Conservation (phyloP, 306 rosid genomes). For the Cucumis hystrix region DNA sequence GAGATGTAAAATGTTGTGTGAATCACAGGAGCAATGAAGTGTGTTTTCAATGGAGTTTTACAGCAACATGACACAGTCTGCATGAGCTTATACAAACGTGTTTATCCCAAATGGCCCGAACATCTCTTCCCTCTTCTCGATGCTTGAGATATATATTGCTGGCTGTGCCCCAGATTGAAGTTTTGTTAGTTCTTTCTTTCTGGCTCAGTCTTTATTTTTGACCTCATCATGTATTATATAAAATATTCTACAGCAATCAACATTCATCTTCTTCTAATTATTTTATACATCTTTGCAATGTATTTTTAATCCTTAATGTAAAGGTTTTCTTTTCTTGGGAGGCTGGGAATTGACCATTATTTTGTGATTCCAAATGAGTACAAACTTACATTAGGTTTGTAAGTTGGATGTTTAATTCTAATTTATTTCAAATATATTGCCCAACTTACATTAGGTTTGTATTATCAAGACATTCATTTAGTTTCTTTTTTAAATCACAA, state of each 20-base stretch:
- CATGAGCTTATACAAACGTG: conserved; percentile 76
- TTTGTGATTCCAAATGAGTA: background rate
- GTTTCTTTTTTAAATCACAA: too few relatives aligned
- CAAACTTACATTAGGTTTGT: too few relatives aligned
- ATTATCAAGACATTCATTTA: too few relatives aligned
- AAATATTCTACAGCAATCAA: background rate
- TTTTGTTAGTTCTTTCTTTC: background rate
- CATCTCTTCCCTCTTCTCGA: conserved; percentile 39
- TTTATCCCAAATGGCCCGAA: conserved; percentile 78
- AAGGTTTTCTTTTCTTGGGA: background rate
- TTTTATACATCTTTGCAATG: background rate
- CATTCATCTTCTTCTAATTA: background rate
- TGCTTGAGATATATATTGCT: conserved; percentile 16
- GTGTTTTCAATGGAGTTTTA: conserved; percentile 65
- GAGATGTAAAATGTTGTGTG: background rate
- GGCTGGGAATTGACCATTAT: background rate
- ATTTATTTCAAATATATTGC: too few relatives aligned
- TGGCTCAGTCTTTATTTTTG: background rate
- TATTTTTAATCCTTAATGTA: background rate
- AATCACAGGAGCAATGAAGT: conserved; percentile 64
- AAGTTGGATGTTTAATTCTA: too few relatives aligned
- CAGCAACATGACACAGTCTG: conserved; percentile 81
- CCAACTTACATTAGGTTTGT: too few relatives aligned
- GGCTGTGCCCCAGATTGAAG: background rate
- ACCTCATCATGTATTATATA: background rate